Percentiles rank a stretch among this genome's conserved stretches.
phyloP scores from a whole-genome alignment of 495 filamentous ascomycete genomes.

The Talaromyces proteolyticus region DNA sequence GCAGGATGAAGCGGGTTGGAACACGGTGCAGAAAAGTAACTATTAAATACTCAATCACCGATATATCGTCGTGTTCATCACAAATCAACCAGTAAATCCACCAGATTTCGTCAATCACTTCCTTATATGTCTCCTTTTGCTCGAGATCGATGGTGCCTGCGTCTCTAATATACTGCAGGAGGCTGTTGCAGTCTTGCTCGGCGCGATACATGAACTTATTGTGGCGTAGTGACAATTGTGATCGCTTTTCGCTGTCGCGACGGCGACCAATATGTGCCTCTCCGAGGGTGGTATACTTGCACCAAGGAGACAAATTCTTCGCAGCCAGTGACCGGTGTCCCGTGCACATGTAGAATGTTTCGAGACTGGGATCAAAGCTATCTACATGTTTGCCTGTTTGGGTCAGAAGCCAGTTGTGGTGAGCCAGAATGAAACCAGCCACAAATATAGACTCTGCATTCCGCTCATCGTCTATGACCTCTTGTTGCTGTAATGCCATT shows the following conservation, averaged over 20 bases:
- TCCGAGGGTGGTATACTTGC: neutral
- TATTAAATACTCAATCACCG: neutral
- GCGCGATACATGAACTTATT: neutral
- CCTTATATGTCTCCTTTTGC: neutral
- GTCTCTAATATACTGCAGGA: neutral
- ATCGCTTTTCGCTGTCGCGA: neutral
- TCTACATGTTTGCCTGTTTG: neutral
- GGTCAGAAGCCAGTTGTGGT: slow-evolving; percentile 3
- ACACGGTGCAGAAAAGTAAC: slow-evolving; percentile 3
- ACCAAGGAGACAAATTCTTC: neutral
- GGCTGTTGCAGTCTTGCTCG: neutral
- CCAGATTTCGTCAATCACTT: neutral
- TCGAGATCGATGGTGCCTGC: neutral
- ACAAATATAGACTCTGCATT: neutral
- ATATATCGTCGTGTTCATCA: neutral
- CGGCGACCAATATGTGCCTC: neutral
- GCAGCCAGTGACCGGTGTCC: neutral
- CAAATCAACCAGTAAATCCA: neutral
- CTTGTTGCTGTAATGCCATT: neutral
- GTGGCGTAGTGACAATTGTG: no score
- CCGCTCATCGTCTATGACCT: no score
- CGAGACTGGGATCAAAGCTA: neutral
- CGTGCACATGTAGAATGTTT: neutral
- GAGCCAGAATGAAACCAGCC: slow-evolving; percentile 2
- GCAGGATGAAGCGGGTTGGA: neutral